Base-by-base conservation (phyloP, 305 asterid genomes). In the Ajuga reptans region DNA sequence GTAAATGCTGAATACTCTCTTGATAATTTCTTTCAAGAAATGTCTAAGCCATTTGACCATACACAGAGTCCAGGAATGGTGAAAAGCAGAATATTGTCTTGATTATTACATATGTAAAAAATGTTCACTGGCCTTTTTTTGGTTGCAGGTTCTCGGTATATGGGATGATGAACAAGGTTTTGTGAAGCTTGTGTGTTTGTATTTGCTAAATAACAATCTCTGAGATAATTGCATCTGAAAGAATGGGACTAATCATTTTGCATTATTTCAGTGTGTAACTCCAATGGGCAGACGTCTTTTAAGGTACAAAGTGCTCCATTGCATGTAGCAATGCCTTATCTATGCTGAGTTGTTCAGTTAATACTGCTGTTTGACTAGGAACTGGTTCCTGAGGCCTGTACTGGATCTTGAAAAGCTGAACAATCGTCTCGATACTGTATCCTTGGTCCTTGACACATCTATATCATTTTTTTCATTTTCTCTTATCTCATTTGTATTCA, bases 81-180 rank as follows among this genome's bases (percentile, higher is more conserved):
- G 75, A 67, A 52, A 67, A 64, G 65, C 56, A 67, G 18, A 54
- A 43, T 57, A 68, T 62, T 60, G 59, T 79, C 63, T 51, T 60
- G 71, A 45, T 47, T 7, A 16, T 66, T n/a, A n/a, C n/a, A 71
- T 66, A 76, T 62, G 65, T 70, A 73, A 52, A 46, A 77, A 66
- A 49, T 60, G 60, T 63, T 62, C 68, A 68, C 78, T 76, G 68
- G 61, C 69, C n/a, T n/a, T 66, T 39, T 68, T 62, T 60, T 65
- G 50, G n/a, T 27, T 88, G 90, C 91, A 93, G 98, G 81, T 93
- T 93, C 83, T 93, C 98, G 29, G 86, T 93, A 37, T 93, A 83
- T 71, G 97, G 97, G 78, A 90, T 90, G 98, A 88, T 93, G 98
- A 88, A 93, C 83, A 93, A 93, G 98, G 98, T 93, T 12, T 72